These are phyloP conservation scores for Lactifluus piperatus DNA, from an alignment of 768 basidiomycete genomes.

Conservation along the genomic window DNA sequence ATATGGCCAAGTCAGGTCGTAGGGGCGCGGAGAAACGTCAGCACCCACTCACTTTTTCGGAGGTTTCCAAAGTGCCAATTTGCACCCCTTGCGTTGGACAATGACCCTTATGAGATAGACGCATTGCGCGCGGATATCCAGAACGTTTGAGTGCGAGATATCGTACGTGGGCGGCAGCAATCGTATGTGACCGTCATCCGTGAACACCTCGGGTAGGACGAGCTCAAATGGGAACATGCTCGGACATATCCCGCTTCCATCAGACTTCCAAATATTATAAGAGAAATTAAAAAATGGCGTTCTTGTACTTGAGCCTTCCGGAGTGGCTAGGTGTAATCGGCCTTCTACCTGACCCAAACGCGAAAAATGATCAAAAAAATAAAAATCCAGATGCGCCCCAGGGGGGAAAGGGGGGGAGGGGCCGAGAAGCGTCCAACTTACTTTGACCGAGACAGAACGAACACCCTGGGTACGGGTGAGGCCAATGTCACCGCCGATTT, in stretches of 20 bases:
- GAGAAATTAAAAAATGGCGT: conserved; percentile 11
- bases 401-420: neutral
- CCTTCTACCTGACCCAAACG: conserved; percentile 22
- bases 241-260: conserved; percentile 24
- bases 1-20: neutral
- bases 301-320: conserved; percentile 9
- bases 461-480: conserved; percentile 34
- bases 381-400: neutral
- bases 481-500: conserved; percentile 36
- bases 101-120: conserved; percentile 40
- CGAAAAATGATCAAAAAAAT: too few species aligned
- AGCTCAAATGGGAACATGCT: conserved; percentile 35
- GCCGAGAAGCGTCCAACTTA: conserved; percentile 23
- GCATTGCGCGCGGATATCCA: conserved; percentile 28
- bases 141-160: conserved; percentile 30
- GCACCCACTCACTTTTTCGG: conserved; percentile 35
- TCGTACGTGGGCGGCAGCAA: conserved; percentile 40
- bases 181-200: conserved; percentile 1
- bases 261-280: conserved; percentile 18
- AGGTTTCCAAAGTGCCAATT: conserved; percentile 36
- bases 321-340: conserved; percentile 10
- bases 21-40: neutral
- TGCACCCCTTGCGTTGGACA: conserved; percentile 32
- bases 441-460: conserved; percentile 39
- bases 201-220: conserved; percentile 4